Evolutionary conservation across 1,284 basidiomycete species (phyloP).

Genomic region (Puccinia triticina): DNA sequence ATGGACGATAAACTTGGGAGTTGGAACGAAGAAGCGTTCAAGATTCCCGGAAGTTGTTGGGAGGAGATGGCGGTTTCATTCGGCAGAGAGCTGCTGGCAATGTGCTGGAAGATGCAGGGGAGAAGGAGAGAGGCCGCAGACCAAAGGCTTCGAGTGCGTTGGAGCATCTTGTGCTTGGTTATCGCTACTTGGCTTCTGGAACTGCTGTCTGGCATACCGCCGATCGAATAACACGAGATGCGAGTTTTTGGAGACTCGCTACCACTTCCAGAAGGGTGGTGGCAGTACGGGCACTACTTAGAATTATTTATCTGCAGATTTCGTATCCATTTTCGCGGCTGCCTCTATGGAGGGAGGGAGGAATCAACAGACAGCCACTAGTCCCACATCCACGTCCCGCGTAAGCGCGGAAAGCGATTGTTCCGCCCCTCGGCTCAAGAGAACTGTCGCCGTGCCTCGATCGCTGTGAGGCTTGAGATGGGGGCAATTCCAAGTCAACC

Average conservation of each 20-base stretch:
- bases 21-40: conserved; percentile 1
- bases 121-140: conserved; percentile 4
- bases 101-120: not conserved
- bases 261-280: not conserved
- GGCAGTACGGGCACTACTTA: too few species aligned
- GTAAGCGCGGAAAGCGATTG: conserved; percentile 6
- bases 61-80: not conserved
- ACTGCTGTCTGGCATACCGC: not conserved
- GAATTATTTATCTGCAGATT: not conserved
- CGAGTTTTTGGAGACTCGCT: not conserved
- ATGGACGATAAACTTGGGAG: conserved; percentile 5
- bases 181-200: not conserved
- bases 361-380: not conserved
- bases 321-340: not conserved
- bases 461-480: not conserved
- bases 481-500: not conserved
- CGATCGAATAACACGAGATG: not conserved
- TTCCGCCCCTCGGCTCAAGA: not conserved
- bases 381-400: not conserved
- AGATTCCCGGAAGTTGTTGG: not conserved
- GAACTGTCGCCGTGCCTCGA: too few species aligned
- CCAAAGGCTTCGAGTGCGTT: not conserved
- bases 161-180: not conserved
- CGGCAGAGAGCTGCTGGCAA: not conserved
- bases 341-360: not conserved